Conservation (phyloP, 140 eudicot species). For the Ambrosia hybrid region DNA sequence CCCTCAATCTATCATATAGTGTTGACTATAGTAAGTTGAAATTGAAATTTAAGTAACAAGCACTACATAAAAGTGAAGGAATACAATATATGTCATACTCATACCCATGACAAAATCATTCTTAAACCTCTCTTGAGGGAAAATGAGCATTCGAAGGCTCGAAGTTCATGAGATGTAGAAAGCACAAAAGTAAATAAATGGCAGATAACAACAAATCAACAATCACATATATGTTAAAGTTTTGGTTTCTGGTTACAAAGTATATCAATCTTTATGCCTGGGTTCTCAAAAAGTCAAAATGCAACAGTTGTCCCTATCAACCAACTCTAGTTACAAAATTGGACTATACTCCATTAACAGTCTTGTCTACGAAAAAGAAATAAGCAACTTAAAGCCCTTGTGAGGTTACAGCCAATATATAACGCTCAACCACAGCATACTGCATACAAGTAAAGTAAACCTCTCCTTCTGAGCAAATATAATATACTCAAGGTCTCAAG, state of each 20-base stretch:
- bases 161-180: not conserved
- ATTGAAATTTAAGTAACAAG: not conserved
- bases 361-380: not conserved
- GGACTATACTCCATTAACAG: not conserved
- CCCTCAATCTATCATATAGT: not conserved
- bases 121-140: not conserved
- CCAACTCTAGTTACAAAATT: not conserved
- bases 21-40: not conserved
- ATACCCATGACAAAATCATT: not conserved
- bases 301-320: not conserved
- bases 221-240: not conserved
- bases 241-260: not conserved
- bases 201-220: not conserved
- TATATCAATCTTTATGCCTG: not conserved
- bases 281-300: not conserved
- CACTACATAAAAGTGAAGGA: not conserved
- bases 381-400: not conserved
- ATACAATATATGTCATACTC: not conserved
- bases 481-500: not conserved
- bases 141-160: not conserved
- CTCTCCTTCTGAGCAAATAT: not conserved
- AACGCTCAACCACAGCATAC: not conserved
- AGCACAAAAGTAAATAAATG: not conserved
- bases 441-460: not conserved
- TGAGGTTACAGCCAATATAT: not conserved